Percentiles rank a stretch among this genome's conserved stretches.
phyloP scores from a whole-genome alignment of 106 monocot species.

The Dendrobium chrysotoxum region DNA sequence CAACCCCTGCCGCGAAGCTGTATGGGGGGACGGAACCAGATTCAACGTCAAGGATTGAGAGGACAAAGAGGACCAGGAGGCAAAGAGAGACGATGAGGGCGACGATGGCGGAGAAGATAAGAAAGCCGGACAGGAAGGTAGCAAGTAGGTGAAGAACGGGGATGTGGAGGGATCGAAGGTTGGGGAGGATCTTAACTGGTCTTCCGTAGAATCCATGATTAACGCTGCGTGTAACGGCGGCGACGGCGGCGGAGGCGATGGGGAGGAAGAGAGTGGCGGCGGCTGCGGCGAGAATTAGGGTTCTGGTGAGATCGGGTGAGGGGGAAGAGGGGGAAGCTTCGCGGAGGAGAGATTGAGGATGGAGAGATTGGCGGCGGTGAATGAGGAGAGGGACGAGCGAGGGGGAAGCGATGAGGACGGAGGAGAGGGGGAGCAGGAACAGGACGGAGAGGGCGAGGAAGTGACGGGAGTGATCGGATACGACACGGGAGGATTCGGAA shows the following conservation, averaged over 20 bases:
- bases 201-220: conserved; percentile 11
- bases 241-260: background rate
- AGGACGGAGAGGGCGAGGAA: conserved; percentile 12
- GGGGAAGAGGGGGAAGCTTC: background rate
- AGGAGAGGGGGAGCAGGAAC: conserved; percentile 11
- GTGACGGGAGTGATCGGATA: conserved; percentile 17
- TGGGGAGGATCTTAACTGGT: conserved; percentile 8
- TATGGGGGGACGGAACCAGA: conserved; percentile 5
- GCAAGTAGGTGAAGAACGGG: conserved; percentile 8
- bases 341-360: conserved; percentile 2
- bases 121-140: conserved; percentile 3
- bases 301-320: background rate
- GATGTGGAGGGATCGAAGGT: conserved; percentile 6
- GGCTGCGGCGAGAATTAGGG: conserved; percentile 8
- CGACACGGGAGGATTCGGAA: conserved; percentile 8
- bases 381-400: conserved; percentile 7
- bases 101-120: conserved; percentile 5
- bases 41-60: conserved; percentile 3
- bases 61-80: conserved; percentile 11
- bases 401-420: conserved; percentile 5
- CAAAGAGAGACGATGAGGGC: conserved; percentile 5
- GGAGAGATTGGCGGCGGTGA: background rate
- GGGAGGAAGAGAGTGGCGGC: background rate
- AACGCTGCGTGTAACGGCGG: conserved; percentile 8
- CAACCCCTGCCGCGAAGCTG: conserved; percentile 3